A percentile compares a stretch with the other conserved stretches of the same genome.
phyloP scores from a whole-genome alignment of 2,329 filamentous ascomycete genomes.

The Alternaria panax region DNA sequence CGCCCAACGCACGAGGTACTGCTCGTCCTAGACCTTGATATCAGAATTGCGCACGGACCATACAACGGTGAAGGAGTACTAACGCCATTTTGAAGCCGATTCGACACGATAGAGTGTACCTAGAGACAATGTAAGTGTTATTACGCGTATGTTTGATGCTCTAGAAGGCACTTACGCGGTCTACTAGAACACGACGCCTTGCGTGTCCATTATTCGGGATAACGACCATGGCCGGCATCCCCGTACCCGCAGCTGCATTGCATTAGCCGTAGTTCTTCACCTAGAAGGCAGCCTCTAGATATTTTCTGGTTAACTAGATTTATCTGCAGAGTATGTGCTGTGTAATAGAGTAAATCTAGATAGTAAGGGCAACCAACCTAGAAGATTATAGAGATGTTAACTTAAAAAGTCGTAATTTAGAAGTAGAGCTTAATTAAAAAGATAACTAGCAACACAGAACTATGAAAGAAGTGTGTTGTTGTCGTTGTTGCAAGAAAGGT shows the following conservation, averaged over 20 bases:
- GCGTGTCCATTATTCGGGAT: constrained; percentile 30
- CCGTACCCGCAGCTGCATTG: constrained; percentile 7
- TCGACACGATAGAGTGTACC: constrained; percentile 28
- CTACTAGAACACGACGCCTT: constrained; percentile 30
- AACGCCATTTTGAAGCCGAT: constrained; percentile 37
- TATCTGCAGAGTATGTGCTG: too few relatives aligned
- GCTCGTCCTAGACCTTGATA: constrained; percentile 45
- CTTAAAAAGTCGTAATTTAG: not conserved
- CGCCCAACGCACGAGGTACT: constrained; percentile 55
- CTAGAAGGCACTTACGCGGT: constrained; percentile 28
- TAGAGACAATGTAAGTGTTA: not conserved
- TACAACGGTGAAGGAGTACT: constrained; percentile 3
- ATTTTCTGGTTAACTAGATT: not conserved
- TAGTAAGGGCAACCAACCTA: not conserved
- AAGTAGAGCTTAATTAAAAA: not conserved
- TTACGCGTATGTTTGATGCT: not conserved
- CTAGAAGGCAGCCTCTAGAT: not conserved
- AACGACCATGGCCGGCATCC: constrained; percentile 40
- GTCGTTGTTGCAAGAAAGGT: not conserved
- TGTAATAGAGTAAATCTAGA: not conserved
- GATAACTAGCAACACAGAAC: not conserved
- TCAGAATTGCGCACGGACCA: constrained; percentile 33
- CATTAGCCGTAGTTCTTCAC: too few relatives aligned
- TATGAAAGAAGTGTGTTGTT: not conserved
- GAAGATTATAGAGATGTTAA: not conserved